These are phyloP conservation scores for Tuber melanosporum DNA, from an alignment of 495 filamentous ascomycete genomes.

Conservation along the genomic window DNA sequence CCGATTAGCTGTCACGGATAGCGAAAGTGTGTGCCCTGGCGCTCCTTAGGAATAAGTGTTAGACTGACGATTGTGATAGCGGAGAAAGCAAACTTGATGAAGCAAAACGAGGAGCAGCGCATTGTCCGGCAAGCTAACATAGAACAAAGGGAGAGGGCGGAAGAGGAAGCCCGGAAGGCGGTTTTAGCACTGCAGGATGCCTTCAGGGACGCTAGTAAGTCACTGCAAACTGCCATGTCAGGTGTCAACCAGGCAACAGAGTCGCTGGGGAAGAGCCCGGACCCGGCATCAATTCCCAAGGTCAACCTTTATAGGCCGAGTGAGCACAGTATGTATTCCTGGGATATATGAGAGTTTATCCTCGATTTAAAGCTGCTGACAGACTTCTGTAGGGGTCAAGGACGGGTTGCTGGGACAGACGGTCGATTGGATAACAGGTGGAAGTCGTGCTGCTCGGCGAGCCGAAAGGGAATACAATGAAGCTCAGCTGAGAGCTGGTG, in stretches of 20 bases:
- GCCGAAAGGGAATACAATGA: neutral
- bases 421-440: neutral
- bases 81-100: neutral
- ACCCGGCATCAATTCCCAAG: neutral
- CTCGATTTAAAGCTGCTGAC: neutral
- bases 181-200: neutral
- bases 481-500: neutral
- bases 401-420: neutral
- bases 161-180: neutral
- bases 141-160: neutral
- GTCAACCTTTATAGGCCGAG: neutral
- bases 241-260: neutral
- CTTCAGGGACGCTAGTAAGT: neutral
- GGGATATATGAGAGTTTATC: neutral
- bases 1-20: slow-evolving; percentile 2
- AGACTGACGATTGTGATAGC: neutral
- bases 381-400: neutral
- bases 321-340: neutral
- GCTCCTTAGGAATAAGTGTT: too few relatives aligned
- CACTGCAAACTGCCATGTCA: neutral
- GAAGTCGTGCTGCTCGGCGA: neutral
- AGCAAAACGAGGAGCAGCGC: neutral
- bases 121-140: neutral
- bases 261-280: neutral
- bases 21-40: neutral